These are phyloP conservation scores for Fusarium foetens DNA, from an alignment of 2,329 filamentous ascomycete species.

Conservation along the genomic window DNA sequence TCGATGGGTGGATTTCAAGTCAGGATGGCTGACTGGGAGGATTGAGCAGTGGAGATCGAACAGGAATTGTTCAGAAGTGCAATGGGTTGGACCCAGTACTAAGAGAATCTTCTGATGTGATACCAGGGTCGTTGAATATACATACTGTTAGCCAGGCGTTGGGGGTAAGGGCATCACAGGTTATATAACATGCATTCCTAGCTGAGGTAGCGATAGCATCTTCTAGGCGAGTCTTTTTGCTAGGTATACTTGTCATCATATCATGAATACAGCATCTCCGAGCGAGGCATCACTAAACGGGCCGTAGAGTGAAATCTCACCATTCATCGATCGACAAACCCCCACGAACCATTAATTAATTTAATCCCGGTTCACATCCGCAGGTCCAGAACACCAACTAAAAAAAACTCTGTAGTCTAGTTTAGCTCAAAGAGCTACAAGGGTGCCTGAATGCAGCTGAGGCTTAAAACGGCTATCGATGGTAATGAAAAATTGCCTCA, in stretches of 20 bases:
- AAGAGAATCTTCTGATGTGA: constrained; percentile 43
- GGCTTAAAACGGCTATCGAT: constrained; percentile 32
- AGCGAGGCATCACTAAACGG: background rate
- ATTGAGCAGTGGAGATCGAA: constrained; percentile 43
- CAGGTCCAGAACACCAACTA: constrained; percentile 12
- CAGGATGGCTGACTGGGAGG: constrained; percentile 45
- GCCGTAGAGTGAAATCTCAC: background rate
- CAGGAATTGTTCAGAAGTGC: constrained; percentile 44
- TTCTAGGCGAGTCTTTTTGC: background rate
- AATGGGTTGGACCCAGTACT: constrained; percentile 50
- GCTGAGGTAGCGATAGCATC: background rate
- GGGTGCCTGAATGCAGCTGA: constrained; percentile 23
- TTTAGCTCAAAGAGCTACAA: constrained; percentile 22
- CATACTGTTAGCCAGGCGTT: constrained; percentile 36
- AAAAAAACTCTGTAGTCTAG: constrained; percentile 13
- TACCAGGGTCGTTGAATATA: constrained; percentile 17
- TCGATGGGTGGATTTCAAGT: constrained; percentile 46
- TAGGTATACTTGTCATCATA: background rate
- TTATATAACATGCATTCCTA: constrained; percentile 27
- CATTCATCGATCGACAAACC: background rate
- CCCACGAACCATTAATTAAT: background rate
- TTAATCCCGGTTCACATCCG: constrained; percentile 22
- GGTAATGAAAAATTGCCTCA: constrained; percentile 38
- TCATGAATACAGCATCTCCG: background rate
- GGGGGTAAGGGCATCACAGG: constrained; percentile 13